Base-by-base conservation (phyloP, 805 yeast species). In the Kazachstania bromeliacearum region DNA sequence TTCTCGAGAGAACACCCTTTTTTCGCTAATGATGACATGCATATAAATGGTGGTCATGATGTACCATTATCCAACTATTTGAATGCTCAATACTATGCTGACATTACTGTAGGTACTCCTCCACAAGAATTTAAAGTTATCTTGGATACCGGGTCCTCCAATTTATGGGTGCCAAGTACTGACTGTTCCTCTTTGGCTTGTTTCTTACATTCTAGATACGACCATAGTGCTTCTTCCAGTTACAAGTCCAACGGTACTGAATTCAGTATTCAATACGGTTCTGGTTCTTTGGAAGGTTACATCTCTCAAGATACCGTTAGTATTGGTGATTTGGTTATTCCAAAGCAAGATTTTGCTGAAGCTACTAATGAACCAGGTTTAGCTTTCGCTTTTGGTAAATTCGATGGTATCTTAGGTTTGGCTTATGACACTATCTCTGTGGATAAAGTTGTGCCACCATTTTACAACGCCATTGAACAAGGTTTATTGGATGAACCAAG, bases 321-420 rank as follows among this genome's bases (percentile, higher is more conserved):
- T 42, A 66, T 92, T 45, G 97, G 96, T 41, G 62, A 56, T 31
- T 75, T 92, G 65, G 63, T 68, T 38, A 88, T 92, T 55, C 81
- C 87, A 47, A 67, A 79, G 46, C 97, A 89, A 68, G 94, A 80
- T 59, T 92, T 92, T 58, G 97, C 95, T 42, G 98, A 92, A 71
- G 89, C 96, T 45, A 92, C 98, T 40, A 75, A 76, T 51, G 98
- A 92, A 70, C 97, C 97, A 29, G 98, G 98, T 39, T 73, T 92
- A 48, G 92, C 96, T 0, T 92, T 92, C 67, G 97, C 98, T 35
- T 92, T 92, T 64, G 98, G 96, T 63, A 89, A 92, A 66, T 92
- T 92, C 60, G 98, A 92, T 60, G 98, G 98, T 66, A 88, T 92
- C 48, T 69, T 92, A 45, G 98, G 98, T 47, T 75, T 92, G 49